Base-by-base conservation (phyloP, 352 stramenopile genomes). In the Elongisporangium senticosum region DNA sequence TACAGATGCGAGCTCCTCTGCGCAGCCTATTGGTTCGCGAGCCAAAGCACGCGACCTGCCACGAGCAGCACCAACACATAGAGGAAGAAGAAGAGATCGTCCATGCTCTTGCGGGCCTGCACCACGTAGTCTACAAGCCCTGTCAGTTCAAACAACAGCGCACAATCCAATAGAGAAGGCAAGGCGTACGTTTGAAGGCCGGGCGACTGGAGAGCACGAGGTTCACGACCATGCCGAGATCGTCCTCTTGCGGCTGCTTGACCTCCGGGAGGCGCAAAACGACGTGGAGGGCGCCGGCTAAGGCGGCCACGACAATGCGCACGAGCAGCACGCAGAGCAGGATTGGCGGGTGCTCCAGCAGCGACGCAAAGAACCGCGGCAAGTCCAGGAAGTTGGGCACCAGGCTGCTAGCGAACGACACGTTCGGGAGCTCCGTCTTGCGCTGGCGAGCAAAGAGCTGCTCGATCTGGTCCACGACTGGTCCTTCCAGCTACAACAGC, bases 1-100 rank as follows among this genome's bases (percentile, higher is more conserved):
- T 13, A 28, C 19, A 37, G 8, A 37, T 37, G 26, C 3, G 4
- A 39, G 28, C 28, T 39, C 28, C 3, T 39, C 28, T 33, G 24
- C 24, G 37, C 17, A 19, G 22, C 13, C 21, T 39, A 28, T 23
- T 61, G 48, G 21, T 50, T 71, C 57, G 62, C 59, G 22, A 68
- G 19, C 71, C 73, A 85, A 58, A 83, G 71, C 20, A 68, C 71
- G 26, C 78, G 77, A 4, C 69, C 58, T 19, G 79, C 73, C 48
- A 87, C 63, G 8, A 63, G 62, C 49, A 89, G 24, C 20, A 91
- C 66, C 8, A 91, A 64, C 47, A 62, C 67, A 63, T 86, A 91
- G 53, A 91, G 67, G 58, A 91, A 91, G 55, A 91, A 69, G 51
- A 88, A 88, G 22, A 88, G 67, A 53, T 91, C 81, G 63, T 91